Conservation (phyloP, 2,329 filamentous ascomycete species). For the Cladosporium sp. region DNA sequence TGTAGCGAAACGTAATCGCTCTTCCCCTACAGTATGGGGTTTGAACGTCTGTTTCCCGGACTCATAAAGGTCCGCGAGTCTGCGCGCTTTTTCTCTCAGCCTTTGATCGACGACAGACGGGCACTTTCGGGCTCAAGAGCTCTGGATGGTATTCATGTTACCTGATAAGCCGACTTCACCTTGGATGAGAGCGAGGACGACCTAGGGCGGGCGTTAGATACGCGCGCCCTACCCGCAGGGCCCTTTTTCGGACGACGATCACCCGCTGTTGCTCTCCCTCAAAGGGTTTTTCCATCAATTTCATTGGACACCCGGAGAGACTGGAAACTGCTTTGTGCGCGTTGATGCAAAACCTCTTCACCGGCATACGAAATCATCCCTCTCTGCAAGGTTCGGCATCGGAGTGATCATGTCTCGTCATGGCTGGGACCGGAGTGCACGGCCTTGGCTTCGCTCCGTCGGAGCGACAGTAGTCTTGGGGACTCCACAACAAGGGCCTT, state of each 20-base stretch:
- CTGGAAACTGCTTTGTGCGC: background rate
- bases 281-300: background rate
- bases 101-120: constrained; percentile 2
- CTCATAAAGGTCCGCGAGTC: background rate
- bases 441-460: background rate
- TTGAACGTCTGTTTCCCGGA: background rate
- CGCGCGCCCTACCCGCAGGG: constrained; percentile 1
- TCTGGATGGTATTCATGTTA: background rate
- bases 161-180: constrained; percentile 2
- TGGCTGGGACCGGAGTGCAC: background rate
- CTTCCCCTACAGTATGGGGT: background rate
- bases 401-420: background rate
- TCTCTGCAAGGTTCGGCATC: background rate
- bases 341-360: background rate
- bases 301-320: background rate
- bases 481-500: constrained; percentile 7
- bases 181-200: background rate
- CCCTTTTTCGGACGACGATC: background rate
- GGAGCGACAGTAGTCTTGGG: background rate
- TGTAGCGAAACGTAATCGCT: background rate
- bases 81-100: background rate
- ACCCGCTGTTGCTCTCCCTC: background rate
- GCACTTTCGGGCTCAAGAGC: background rate
- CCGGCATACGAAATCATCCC: background rate
- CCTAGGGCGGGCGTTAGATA: background rate